phyloP scores from a whole-genome alignment of 2,329 filamentous ascomycete genomes.

The Ceratocystis albifundus region DNA sequence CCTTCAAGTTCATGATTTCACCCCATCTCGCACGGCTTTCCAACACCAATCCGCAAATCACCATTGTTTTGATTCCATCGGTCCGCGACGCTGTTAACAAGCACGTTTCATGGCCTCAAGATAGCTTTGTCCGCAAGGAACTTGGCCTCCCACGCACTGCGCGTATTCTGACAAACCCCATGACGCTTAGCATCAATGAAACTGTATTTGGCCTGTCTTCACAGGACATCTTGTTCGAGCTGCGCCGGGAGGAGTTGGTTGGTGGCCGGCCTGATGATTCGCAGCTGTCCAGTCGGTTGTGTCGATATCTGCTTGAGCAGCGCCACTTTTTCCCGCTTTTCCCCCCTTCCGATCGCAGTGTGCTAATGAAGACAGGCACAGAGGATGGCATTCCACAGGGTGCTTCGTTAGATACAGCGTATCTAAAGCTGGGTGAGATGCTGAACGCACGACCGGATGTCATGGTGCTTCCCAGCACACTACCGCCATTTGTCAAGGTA shows the following conservation, averaged over 20 bases:
- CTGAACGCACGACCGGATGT: conserved; percentile 76
- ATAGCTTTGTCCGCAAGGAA: conserved; percentile 53
- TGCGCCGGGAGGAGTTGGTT: conserved; percentile 58
- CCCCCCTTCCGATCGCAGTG: conserved; percentile 60
- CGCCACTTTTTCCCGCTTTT: conserved; percentile 84
- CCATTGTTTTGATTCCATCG: conserved; percentile 72
- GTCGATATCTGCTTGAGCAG: conserved; percentile 74
- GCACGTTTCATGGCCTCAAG: conserved; percentile 73
- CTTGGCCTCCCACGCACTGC: conserved; percentile 67
- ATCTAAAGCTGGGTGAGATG: conserved; percentile 84
- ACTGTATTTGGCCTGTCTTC: conserved; percentile 67
- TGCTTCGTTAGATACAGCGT: conserved; percentile 69
- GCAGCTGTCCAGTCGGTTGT: conserved; percentile 58
- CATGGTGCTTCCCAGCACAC: conserved; percentile 65
- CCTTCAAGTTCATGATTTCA: conserved; percentile 73
- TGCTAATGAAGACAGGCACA: conserved; percentile 53
- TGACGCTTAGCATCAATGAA: conserved; percentile 82
- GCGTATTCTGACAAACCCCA: conserved; percentile 76
- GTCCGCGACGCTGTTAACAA: conserved; percentile 70
- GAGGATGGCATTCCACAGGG: conserved; percentile 53
- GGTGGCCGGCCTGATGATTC: conserved; percentile 10
- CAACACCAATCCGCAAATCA: conserved; percentile 59
- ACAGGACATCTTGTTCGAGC: conserved; percentile 73
- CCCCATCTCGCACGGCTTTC: conserved; percentile 59
- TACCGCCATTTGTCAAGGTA: conserved; percentile 83